Base-by-base conservation (phyloP, 371 early-diverging fungal genomes). In the Polyrhizophydium stewartii region DNA sequence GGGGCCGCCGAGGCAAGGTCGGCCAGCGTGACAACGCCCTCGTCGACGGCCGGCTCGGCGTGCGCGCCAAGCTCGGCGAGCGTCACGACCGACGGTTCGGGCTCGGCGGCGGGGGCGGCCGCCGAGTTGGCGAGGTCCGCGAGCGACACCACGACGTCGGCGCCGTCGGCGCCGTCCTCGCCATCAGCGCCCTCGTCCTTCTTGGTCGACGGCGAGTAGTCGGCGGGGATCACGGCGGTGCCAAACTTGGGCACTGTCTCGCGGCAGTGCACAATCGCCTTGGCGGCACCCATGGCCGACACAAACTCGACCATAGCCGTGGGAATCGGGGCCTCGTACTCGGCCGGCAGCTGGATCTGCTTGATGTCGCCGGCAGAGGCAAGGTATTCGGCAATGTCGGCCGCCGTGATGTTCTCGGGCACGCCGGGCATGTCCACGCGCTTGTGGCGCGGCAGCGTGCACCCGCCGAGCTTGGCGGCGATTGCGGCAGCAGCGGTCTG, bases 241-340 rank as follows among this genome's bases (percentile, higher is more conserved):
- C 27, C 31, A 16, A 63, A 32, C 35, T 53, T 47, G 49, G 49
- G 49, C 22, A 47, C 28, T 6, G 3, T 3, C 49, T 47, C 49
- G 10, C 49, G 22, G 28, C 49, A 47, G 7, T 10, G 16, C 12
- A 67, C 55, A 40, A 69, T 58, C 22, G 66, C 70, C 28, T 65
- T 55, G 51, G 70, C 67, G 1, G 73, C 73, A 16, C 55, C 62
- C 25, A 69, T 69, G 22, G 66, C 68, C n/a, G 67, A 55, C 12
- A 60, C 68, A 60, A 69, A 73, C 46, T 73, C 70, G 49, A 70
- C 55, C 38, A 70, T 60, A 6, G 67, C 66, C 22, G 38, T 40
- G 17, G 49, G 55, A 22, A 9, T 43, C 22, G 9, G 32, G 17
- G 49, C 56, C 22, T 25, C 43, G 37, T 47, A 43, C 12, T 25